Conservation (phyloP, 306 rosid species). For the Ochetophila trinervis region DNA sequence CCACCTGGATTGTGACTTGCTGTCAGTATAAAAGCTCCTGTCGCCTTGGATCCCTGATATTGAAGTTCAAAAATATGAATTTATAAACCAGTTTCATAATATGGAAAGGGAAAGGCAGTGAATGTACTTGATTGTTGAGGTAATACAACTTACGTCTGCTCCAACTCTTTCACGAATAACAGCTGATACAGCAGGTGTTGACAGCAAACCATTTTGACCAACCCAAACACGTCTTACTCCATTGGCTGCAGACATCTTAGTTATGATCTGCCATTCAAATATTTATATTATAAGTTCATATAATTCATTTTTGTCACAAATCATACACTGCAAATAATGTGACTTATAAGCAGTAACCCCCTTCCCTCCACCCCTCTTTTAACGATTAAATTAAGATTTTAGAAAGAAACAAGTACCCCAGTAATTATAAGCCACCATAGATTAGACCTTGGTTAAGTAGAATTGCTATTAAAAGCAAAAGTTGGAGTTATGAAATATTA, state of each 20-base stretch:
- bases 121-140: constrained; percentile 4
- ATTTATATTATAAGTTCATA: constrained; percentile 7
- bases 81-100: constrained; percentile 6
- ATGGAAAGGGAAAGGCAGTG: not conserved
- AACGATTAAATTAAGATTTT: constrained; percentile 14
- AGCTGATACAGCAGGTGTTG: constrained; percentile 98
- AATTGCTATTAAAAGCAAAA: no score
- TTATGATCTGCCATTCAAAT: constrained; percentile 60
- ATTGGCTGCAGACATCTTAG: constrained; percentile 90
- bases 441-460: no score
- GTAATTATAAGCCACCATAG: no score
- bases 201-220: constrained; percentile 93
- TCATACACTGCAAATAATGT: constrained; percentile 9
- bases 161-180: constrained; percentile 95
- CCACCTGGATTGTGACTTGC: constrained; percentile 99
- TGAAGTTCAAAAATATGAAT: constrained; percentile 19
- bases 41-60: constrained; percentile 80
- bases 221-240: constrained; percentile 91
- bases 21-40: constrained; percentile 94
- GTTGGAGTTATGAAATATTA: no score
- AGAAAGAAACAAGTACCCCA: not conserved
- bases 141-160: constrained; percentile 60
- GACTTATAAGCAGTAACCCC: not conserved
- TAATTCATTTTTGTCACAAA: not conserved
- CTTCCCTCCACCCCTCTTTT: not conserved